Conservation (phyloP, 306 rosid genomes). For the Acacia acuminata region DNA sequence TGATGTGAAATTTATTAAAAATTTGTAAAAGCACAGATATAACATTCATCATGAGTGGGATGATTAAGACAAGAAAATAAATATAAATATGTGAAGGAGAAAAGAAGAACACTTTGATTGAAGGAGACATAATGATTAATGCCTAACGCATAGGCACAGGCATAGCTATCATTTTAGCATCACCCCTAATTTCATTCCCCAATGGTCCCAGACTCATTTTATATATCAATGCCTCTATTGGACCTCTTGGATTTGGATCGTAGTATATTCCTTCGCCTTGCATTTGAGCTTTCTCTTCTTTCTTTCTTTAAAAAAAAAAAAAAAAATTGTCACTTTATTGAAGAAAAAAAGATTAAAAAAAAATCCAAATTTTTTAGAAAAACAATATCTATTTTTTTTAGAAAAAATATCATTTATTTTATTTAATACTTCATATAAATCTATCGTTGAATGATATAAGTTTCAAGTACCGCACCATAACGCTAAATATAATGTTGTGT, state of each 20-base stretch:
- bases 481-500: too few species aligned
- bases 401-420: too few species aligned
- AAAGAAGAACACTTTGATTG: not conserved
- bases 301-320: too few species aligned
- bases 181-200: not conserved
- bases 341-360: too few species aligned
- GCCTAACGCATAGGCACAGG: constrained; percentile 19
- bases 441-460: too few species aligned
- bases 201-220: not conserved
- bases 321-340: too few species aligned
- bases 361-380: too few species aligned
- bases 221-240: not conserved
- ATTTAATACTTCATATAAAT: too few species aligned
- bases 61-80: not conserved
- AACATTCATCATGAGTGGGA: not conserved
- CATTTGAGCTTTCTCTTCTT: not conserved
- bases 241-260: not conserved
- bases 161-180: constrained; percentile 29
- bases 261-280: not conserved
- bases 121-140: constrained; percentile 3
- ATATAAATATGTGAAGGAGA: not conserved
- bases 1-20: not conserved
- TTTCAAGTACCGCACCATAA: too few species aligned
- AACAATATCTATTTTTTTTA: too few species aligned
- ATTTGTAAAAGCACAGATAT: not conserved